phyloP scores from a whole-genome alignment of 805 yeast species.

The Nakazawaea siamensis region DNA sequence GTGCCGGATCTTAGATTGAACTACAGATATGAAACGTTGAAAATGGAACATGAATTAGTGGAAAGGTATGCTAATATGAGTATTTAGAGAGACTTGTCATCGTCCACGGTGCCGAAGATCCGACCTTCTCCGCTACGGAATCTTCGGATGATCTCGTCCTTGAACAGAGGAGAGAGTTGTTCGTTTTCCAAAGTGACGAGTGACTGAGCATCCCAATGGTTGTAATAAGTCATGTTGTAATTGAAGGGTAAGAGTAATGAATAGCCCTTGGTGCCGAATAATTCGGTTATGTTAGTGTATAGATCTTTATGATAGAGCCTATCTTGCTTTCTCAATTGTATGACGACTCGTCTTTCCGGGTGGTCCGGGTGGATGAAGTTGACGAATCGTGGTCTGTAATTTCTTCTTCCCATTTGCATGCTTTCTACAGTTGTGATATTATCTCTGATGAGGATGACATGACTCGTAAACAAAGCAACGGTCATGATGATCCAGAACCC shows the following conservation, averaged over 20 bases:
- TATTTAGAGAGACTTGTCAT: neutral
- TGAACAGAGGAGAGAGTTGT: constrained; percentile 17
- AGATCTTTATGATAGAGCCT: constrained; percentile 30
- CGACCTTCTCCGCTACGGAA: constrained; percentile 18
- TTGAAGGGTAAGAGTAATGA: constrained; percentile 16
- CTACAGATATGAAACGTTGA: constrained; percentile 75
- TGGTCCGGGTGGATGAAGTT: constrained; percentile 27
- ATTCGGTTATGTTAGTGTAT: constrained; percentile 26
- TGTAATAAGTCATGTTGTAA: constrained; percentile 16
- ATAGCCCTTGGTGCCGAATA: constrained; percentile 13
- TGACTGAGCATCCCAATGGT: constrained; percentile 7
- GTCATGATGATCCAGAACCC: constrained; percentile 40
- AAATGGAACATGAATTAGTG: constrained; percentile 63
- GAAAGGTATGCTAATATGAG: constrained; percentile 38
- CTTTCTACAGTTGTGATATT: constrained; percentile 60
- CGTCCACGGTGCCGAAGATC: constrained; percentile 17
- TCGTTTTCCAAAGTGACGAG: constrained; percentile 20
- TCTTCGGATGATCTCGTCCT: constrained; percentile 16
- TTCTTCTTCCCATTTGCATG: constrained; percentile 27
- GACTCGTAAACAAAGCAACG: constrained; percentile 31
- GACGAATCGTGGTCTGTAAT: constrained; percentile 38
- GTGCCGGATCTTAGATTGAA: constrained; percentile 85
- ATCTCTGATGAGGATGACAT: constrained; percentile 31
- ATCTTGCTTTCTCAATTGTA: constrained; percentile 23
- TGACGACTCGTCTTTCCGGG: constrained; percentile 27